Evolutionary conservation across 768 basidiomycete species (phyloP).

Genomic region (Lyophyllum atratum): DNA sequence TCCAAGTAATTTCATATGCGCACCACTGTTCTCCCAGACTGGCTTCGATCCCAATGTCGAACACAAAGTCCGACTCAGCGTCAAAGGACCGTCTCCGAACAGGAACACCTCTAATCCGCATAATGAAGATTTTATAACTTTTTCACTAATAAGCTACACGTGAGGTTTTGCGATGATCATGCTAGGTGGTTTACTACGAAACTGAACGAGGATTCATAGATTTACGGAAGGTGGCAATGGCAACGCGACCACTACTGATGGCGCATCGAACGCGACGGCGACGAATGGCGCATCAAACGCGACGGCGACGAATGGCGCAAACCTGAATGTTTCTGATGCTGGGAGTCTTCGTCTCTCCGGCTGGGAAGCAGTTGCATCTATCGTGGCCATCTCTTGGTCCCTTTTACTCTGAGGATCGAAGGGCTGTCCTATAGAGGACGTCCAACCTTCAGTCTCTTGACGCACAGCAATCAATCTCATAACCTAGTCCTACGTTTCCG

Average conservation of each 20-base stretch:
- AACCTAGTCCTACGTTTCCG: too few species aligned
- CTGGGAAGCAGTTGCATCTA: neutral
- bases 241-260: neutral
- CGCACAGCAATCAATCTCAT: too few species aligned
- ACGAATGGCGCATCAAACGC: neutral
- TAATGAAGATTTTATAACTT: slow-evolving; percentile 14
- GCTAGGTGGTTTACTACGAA: neutral
- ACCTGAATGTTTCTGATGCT: neutral
- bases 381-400: neutral
- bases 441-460: too few species aligned
- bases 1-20: slow-evolving; percentile 19
- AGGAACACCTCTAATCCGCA: slow-evolving; percentile 10
- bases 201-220: neutral
- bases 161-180: slow-evolving; percentile 5
- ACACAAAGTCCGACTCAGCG: slow-evolving; percentile 24
- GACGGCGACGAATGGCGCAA: neutral
- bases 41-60: slow-evolving; percentile 23
- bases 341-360: neutral
- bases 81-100: slow-evolving; percentile 22
- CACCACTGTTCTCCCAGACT: slow-evolving; percentile 24
- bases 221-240: neutral
- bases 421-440: neutral
- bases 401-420: neutral
- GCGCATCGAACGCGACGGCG: neutral
- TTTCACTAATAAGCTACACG: slow-evolving; percentile 25